These are phyloP conservation scores for Globisporangium ultimum DNA, from an alignment of 352 stramenopile genomes.

Conservation along the genomic window DNA sequence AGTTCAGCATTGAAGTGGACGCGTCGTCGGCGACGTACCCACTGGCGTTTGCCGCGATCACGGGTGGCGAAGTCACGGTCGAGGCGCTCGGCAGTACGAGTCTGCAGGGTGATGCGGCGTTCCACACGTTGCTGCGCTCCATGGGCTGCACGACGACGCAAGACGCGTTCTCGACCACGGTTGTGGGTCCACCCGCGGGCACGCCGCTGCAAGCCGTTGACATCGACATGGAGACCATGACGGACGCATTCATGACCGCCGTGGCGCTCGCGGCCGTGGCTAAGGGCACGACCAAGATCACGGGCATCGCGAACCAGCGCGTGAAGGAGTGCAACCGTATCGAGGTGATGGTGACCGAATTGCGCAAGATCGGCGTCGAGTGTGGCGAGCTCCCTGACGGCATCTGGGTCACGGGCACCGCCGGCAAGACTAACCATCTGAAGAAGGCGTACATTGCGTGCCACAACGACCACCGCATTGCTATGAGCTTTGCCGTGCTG, in stretches of 20 bases:
- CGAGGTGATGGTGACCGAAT: constrained; percentile 96
- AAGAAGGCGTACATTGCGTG: constrained; percentile 69
- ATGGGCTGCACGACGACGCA: constrained; percentile 80
- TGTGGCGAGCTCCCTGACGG: constrained; percentile 71
- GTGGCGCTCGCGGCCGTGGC: constrained; percentile 94
- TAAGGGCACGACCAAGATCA: constrained; percentile 95
- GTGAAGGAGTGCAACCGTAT: constrained; percentile 99
- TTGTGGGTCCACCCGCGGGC: constrained; percentile 70
- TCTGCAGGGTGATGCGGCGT: constrained; percentile 95
- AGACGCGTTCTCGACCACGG: constrained; percentile 58
- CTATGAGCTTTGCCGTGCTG: constrained; percentile 97
- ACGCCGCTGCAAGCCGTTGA: constrained; percentile 84
- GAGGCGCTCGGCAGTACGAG: constrained; percentile 92
- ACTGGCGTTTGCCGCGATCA: constrained; percentile 95
- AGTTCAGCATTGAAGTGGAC: constrained; percentile 92
- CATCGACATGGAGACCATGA: constrained; percentile 97
- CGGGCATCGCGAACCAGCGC: constrained; percentile 97
- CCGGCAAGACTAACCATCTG: constrained; percentile 41
- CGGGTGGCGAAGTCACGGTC: constrained; percentile 92
- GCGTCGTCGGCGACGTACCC: constrained; percentile 97
- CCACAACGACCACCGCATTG: constrained; percentile 98
- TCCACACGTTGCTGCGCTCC: constrained; percentile 82
- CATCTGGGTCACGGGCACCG: constrained; percentile 74
- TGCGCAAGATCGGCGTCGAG: constrained; percentile 92
- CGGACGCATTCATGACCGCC: constrained; percentile 98